phyloP scores from a whole-genome alignment of 1,284 basidiomycete genomes.

The Fomes fomentarius region DNA sequence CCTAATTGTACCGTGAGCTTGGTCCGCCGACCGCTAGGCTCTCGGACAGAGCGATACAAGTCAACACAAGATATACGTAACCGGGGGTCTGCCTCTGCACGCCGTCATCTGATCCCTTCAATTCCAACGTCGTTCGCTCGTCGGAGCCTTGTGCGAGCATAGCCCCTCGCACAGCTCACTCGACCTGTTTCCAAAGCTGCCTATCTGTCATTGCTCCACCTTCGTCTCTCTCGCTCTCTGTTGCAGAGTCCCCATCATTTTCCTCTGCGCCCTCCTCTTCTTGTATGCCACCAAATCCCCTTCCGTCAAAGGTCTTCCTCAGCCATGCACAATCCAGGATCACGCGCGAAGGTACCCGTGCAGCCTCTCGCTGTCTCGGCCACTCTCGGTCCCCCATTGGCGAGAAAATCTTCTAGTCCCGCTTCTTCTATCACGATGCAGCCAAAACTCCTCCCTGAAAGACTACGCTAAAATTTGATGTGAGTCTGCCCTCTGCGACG shows the following conservation, averaged over 20 bases:
- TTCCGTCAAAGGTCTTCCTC: neutral
- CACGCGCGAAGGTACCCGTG: slow-evolving; percentile 27
- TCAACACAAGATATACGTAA: slow-evolving; percentile 12
- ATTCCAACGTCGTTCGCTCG: slow-evolving; percentile 6
- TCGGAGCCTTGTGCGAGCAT: too few species aligned
- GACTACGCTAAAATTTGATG: slow-evolving; percentile 27
- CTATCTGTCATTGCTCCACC: slow-evolving; percentile 23
- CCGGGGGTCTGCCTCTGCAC: neutral
- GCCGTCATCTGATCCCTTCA: slow-evolving; percentile 4
- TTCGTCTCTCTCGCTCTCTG: slow-evolving; percentile 22
- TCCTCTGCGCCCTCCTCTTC: neutral
- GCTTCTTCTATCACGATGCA: slow-evolving; percentile 29
- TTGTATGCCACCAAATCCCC: neutral
- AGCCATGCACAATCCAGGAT: slow-evolving; percentile 24
- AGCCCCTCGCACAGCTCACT: too few species aligned
- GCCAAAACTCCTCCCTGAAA: slow-evolving; percentile 22
- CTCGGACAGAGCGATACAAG: neutral
- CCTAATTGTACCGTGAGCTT: slow-evolving; percentile 16
- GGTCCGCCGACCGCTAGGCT: slow-evolving; percentile 14
- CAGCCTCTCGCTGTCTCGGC: slow-evolving; percentile 36
- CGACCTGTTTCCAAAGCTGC: slow-evolving; percentile 22
- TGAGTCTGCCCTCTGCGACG: slow-evolving; percentile 27
- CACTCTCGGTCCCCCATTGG: slow-evolving; percentile 27
- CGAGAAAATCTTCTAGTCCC: slow-evolving; percentile 30
- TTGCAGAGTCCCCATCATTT: slow-evolving; percentile 1